A percentile compares a stretch with the other conserved stretches of the same genome.
These are phyloP conservation scores for Capronia americana DNA, from an alignment of 2,329 filamentous ascomycete species.

Conservation along the genomic window DNA sequence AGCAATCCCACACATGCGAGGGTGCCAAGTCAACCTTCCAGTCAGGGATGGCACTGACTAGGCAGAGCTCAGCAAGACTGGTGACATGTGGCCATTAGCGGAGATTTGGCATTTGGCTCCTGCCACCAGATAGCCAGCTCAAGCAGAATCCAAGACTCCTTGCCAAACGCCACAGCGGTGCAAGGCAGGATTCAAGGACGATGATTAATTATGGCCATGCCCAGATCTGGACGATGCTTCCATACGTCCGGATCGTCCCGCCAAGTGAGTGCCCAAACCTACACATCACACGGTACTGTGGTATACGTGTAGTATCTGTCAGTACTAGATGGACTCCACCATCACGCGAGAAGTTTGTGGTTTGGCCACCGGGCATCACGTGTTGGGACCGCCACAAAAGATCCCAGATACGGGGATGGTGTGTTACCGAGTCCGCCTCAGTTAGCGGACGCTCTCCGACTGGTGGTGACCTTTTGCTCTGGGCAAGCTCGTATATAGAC, in stretches of 20 bases:
- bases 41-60: neutral
- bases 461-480: neutral
- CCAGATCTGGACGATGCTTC: constrained; percentile 2
- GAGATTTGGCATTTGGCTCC: neutral
- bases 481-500: neutral
- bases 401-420: neutral
- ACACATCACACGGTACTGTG: neutral
- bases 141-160: neutral
- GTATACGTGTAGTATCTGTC: neutral
- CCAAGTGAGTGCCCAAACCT: neutral
- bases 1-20: neutral
- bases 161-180: neutral
- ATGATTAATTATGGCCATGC: neutral
- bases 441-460: neutral
- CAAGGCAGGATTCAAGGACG: neutral
- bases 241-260: neutral
- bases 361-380: neutral
- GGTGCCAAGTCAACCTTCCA: neutral
- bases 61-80: neutral
- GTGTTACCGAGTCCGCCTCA: neutral
- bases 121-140: neutral
- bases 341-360: neutral
- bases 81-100: neutral
- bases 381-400: neutral
- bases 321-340: neutral